phyloP scores from a whole-genome alignment of 1,139 yeast genomes.

The Meyerozyma smithsonii region DNA sequence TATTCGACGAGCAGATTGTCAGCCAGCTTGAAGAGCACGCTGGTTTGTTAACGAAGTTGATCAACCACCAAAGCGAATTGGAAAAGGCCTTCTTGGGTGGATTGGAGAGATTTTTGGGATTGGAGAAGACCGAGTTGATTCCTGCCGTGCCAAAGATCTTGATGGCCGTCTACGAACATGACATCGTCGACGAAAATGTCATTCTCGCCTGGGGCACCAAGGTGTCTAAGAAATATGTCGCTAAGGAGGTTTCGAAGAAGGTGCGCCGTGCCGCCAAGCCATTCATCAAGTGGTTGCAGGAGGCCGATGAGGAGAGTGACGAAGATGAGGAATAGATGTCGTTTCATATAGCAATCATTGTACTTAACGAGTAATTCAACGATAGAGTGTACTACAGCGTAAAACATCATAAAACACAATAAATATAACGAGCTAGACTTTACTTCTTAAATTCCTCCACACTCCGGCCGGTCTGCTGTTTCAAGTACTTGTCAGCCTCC shows the following conservation, averaged over 20 bases:
- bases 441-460: constrained; percentile 19
- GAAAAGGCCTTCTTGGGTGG: constrained; percentile 95
- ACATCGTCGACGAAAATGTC: constrained; percentile 78
- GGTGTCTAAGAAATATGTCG: constrained; percentile 89
- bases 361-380: not conserved
- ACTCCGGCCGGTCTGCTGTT: constrained; percentile 27
- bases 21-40: constrained; percentile 71
- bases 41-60: constrained; percentile 76
- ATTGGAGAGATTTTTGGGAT: constrained; percentile 86
- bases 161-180: constrained; percentile 76
- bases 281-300: constrained; percentile 88
- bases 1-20: constrained; percentile 77
- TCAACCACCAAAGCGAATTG: constrained; percentile 56
- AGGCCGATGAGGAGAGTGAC: constrained; percentile 73
- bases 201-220: constrained; percentile 84
- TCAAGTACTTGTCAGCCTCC: constrained; percentile 22
- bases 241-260: constrained; percentile 87
- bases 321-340: constrained; percentile 33
- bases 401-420: not conserved
- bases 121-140: constrained; percentile 73
- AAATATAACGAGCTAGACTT: not conserved
- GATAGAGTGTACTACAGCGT: not conserved
- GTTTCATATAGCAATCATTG: not conserved
- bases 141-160: constrained; percentile 76
- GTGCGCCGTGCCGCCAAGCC: constrained; percentile 97